These are phyloP conservation scores for Sordariomycetes sp. DNA, from an alignment of 2,329 filamentous ascomycete genomes.

Conservation along the genomic window DNA sequence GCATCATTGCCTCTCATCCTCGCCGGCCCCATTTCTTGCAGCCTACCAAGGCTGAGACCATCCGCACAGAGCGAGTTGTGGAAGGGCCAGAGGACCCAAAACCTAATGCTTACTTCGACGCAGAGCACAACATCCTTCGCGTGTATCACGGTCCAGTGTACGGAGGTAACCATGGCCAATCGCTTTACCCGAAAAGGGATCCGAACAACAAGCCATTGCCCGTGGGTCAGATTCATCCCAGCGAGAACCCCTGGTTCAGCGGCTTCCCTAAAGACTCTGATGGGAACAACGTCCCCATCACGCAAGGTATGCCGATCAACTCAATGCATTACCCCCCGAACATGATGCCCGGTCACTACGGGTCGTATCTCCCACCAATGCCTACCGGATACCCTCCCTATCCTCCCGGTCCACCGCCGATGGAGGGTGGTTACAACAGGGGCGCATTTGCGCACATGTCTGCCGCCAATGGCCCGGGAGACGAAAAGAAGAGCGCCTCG, in stretches of 20 bases:
- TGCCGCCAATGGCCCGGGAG: conserved; percentile 1
- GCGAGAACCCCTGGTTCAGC: conserved; percentile 31
- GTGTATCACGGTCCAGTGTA: conserved; percentile 50
- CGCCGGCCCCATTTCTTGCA: conserved; percentile 35
- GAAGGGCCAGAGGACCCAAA: conserved; percentile 42
- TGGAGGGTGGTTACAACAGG: too few relatives aligned
- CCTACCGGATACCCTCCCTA: background rate
- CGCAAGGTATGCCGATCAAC: background rate
- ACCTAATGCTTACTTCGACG: conserved; percentile 51
- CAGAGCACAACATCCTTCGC: conserved; percentile 39
- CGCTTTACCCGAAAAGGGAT: conserved; percentile 34
- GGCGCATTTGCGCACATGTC: background rate
- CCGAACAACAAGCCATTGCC: conserved; percentile 22
- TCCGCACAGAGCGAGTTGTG: conserved; percentile 47
- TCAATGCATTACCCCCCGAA: background rate
- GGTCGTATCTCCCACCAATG: background rate
- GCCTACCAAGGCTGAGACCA: conserved; percentile 35
- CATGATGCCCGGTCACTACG: too few relatives aligned
- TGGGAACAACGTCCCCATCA: background rate
- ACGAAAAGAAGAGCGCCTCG: background rate
- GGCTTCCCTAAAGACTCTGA: conserved; percentile 19
- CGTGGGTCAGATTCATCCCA: conserved; percentile 32
- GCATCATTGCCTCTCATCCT: conserved; percentile 17
- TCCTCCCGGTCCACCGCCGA: background rate
- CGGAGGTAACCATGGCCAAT: conserved; percentile 34